phyloP scores from a whole-genome alignment of 2,329 filamentous ascomycete species.

The Fusarium verticillioides region DNA sequence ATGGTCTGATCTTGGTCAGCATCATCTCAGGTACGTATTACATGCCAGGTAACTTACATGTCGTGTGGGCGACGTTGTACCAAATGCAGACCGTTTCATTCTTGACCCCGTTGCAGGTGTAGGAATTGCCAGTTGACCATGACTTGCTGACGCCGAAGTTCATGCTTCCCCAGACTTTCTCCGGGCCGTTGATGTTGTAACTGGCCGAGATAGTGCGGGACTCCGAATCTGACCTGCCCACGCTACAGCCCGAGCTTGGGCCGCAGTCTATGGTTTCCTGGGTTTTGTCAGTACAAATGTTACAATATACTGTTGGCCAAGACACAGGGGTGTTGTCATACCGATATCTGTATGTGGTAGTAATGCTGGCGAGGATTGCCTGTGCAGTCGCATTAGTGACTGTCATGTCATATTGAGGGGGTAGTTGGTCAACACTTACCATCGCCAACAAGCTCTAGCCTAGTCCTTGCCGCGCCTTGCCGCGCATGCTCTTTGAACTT shows the following conservation, averaged over 20 bases:
- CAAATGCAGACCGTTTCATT: background rate
- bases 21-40: background rate
- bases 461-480: too few relatives aligned
- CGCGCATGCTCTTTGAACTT: rapidly evolving
- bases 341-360: background rate
- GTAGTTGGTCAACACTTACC: background rate
- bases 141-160: background rate
- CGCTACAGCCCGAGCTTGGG: background rate
- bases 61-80: background rate
- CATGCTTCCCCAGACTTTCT: background rate
- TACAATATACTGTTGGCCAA: background rate
- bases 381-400: background rate
- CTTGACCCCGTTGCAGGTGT: background rate
- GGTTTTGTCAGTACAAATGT: background rate
- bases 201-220: background rate
- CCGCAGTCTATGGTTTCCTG: background rate
- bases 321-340: background rate
- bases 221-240: background rate
- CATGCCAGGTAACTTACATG: background rate
- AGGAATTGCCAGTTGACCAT: background rate
- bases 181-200: rapidly evolving
- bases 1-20: background rate
- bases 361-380: background rate
- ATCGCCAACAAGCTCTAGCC: background rate
- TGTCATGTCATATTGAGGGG: background rate